Conservation (phyloP, 2,329 filamentous ascomycete genomes). For the Aspergillus uvarum region DNA sequence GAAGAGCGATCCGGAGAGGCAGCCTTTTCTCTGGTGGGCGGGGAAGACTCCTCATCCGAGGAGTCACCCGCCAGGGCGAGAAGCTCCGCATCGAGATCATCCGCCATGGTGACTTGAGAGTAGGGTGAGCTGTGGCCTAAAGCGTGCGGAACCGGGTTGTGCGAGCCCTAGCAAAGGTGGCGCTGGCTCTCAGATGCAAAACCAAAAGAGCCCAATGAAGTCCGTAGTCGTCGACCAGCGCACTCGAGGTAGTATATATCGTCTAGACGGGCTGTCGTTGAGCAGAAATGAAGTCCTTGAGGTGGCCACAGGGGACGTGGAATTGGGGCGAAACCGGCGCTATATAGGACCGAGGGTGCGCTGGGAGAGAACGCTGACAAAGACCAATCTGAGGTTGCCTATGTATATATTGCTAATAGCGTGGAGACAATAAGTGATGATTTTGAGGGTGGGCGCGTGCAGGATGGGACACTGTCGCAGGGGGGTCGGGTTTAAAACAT, state of each 20-base stretch:
- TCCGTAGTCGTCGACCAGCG: not conserved
- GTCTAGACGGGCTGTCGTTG: constrained; percentile 9
- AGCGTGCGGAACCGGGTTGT: constrained; percentile 11
- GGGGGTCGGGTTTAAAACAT: constrained; percentile 1
- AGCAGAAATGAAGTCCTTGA: constrained; percentile 16
- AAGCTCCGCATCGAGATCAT: constrained; percentile 83
- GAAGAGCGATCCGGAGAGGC: constrained; percentile 54
- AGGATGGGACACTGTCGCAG: constrained; percentile 1
- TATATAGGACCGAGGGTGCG: constrained; percentile 14
- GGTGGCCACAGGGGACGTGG: constrained; percentile 8
- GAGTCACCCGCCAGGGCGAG: constrained; percentile 80
- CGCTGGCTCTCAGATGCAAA: constrained; percentile 4
- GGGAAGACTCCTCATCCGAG: constrained; percentile 54
- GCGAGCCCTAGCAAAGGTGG: not conserved
- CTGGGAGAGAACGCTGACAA: not conserved
- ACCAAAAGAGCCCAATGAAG: not conserved
- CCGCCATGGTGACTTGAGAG: constrained; percentile 64
- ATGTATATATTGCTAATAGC: not conserved
- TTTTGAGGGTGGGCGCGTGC: constrained; percentile 14
- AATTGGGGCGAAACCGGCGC: constrained; percentile 3
- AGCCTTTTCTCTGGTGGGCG: constrained; percentile 56
- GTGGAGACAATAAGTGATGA: not conserved
- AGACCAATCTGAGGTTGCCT: not conserved
- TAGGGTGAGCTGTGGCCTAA: constrained; percentile 10
- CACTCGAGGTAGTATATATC: not conserved